Evolutionary conservation across 2,329 filamentous ascomycete genomes (phyloP).

Genomic region (Fusarium phyllophilum): DNA sequence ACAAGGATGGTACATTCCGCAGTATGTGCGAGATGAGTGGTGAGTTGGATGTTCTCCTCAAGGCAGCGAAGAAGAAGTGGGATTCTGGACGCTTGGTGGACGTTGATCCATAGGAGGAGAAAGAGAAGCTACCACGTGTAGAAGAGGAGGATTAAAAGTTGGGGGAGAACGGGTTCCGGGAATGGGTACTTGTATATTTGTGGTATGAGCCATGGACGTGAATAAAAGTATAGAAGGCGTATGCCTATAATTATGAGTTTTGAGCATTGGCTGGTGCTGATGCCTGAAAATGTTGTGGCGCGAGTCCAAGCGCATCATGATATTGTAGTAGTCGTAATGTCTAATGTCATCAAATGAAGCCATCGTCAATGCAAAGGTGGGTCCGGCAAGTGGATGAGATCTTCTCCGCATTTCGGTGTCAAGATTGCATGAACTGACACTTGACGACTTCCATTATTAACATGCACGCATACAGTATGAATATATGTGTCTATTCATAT

Average conservation of each 20-base stretch:
- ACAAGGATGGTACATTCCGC: slow-evolving; percentile 71
- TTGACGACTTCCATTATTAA: neutral
- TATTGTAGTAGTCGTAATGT: neutral
- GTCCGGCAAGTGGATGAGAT: slow-evolving; percentile 2
- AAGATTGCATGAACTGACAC: slow-evolving; percentile 26
- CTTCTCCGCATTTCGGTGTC: slow-evolving; percentile 30
- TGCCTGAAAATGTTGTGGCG: too few relatives aligned
- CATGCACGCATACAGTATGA: neutral
- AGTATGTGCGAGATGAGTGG: slow-evolving; percentile 74
- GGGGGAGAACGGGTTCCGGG: neutral
- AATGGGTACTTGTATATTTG: neutral
- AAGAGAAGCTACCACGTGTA: neutral
- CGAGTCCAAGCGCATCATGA: neutral
- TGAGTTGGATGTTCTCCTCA: slow-evolving; percentile 61
- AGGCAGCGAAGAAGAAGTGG: slow-evolving; percentile 66
- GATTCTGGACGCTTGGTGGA: slow-evolving; percentile 53
- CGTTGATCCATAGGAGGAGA: slow-evolving; percentile 38
- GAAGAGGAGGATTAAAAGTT: slow-evolving; percentile 23
- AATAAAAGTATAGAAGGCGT: slow-evolving; percentile 31
- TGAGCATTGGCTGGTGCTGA: neutral
- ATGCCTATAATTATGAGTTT: slow-evolving; percentile 1
- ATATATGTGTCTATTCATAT: neutral
- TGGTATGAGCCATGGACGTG: slow-evolving; percentile 6
- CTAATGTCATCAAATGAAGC: neutral
- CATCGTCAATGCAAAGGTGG: neutral